Evolutionary conservation across 495 filamentous ascomycete genomes (phyloP).

Genomic region (Daldinia grandis): DNA sequence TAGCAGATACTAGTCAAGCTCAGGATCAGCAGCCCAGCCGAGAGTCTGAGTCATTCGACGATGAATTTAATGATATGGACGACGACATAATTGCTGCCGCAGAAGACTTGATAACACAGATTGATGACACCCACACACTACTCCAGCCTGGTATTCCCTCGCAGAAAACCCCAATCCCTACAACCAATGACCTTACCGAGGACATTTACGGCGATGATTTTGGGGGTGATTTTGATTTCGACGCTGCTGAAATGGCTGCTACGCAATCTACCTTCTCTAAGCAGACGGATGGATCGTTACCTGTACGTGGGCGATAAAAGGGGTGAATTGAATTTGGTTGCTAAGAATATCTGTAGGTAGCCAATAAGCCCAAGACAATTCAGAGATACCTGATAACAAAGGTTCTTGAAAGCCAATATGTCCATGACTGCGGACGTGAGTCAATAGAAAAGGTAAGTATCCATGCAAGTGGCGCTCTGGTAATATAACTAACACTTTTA

Average conservation of each 20-base stretch:
- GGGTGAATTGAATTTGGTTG: slow-evolving; percentile 38
- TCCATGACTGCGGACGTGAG: slow-evolving; percentile 65
- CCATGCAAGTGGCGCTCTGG: neutral
- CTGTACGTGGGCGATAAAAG: slow-evolving; percentile 61
- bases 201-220: slow-evolving; percentile 67
- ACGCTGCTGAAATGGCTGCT: slow-evolving; percentile 67
- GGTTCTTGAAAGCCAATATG: slow-evolving; percentile 71
- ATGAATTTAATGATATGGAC: slow-evolving; percentile 69
- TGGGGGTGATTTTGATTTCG: slow-evolving; percentile 75
- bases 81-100: slow-evolving; percentile 69
- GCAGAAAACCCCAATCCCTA: slow-evolving; percentile 2
- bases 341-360: slow-evolving; percentile 60
- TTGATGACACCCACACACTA: slow-evolving; percentile 42
- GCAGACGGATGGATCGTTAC: slow-evolving; percentile 27
- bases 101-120: slow-evolving; percentile 65
- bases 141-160: slow-evolving; percentile 11
- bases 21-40: slow-evolving; percentile 2
- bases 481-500: slow-evolving; percentile 47
- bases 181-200: slow-evolving; percentile 36
- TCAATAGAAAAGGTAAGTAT: slow-evolving; percentile 74
- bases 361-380: slow-evolving; percentile 70
- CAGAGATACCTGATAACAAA: slow-evolving; percentile 83
- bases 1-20: slow-evolving; percentile 21
- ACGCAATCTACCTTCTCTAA: slow-evolving; percentile 53
- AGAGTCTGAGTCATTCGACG: slow-evolving; percentile 43